phyloP scores from a whole-genome alignment of 495 filamentous ascomycete genomes.

The Oidiodendron maius region DNA sequence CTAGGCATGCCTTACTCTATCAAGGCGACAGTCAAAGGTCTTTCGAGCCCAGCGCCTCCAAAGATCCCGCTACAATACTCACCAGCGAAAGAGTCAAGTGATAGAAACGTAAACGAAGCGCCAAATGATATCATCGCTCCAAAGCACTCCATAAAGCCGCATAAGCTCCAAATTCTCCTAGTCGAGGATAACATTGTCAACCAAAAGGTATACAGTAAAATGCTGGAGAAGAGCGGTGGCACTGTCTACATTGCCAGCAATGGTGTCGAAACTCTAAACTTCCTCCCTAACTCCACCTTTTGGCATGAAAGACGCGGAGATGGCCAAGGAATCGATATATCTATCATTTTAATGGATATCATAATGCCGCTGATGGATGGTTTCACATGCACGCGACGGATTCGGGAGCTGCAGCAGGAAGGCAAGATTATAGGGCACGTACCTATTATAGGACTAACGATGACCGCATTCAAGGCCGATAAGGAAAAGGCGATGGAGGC shows the following conservation, averaged over 20 bases:
- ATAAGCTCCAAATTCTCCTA: slow-evolving; percentile 19
- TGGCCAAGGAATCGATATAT: slow-evolving; percentile 36
- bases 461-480: no score
- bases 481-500: no score
- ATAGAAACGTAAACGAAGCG: no score
- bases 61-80: no score
- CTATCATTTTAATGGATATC: slow-evolving; percentile 75
- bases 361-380: slow-evolving; percentile 92
- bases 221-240: slow-evolving; percentile 58
- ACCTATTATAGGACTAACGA: slow-evolving; percentile 69
- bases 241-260: slow-evolving; percentile 65
- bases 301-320: slow-evolving; percentile 10
- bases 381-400: slow-evolving; percentile 59
- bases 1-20: no score
- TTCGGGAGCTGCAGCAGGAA: slow-evolving; percentile 54
- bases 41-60: no score
- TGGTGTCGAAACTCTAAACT: slow-evolving; percentile 66
- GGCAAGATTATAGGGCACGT: slow-evolving; percentile 49
- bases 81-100: no score
- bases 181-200: slow-evolving; percentile 64
- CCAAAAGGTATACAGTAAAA: slow-evolving; percentile 59
- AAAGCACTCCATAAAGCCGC: no score
- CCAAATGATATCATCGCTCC: no score
- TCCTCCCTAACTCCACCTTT: slow-evolving; percentile 28
- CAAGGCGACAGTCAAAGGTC: no score